Evolutionary conservation across 2,329 filamentous ascomycete species (phyloP).

Genomic region (Cytospora piceae): DNA sequence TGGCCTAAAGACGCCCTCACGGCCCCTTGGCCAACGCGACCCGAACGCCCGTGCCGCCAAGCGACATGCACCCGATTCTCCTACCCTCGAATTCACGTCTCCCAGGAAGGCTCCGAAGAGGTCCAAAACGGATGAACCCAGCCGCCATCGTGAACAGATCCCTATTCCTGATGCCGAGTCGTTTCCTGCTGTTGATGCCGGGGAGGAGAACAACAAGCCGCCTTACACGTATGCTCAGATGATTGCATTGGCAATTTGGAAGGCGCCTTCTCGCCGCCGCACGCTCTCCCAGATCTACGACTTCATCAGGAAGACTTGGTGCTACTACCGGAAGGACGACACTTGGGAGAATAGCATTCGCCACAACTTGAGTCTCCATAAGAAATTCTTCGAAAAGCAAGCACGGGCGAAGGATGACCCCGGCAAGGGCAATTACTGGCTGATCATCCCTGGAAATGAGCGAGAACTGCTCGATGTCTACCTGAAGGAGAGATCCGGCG

Average conservation of each 20-base stretch:
- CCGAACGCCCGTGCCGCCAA: conserved; percentile 24
- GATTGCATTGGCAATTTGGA: conserved; percentile 95
- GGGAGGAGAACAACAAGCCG: conserved; percentile 86
- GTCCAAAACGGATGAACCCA: conserved; percentile 29
- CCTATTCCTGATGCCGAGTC: conserved; percentile 71
- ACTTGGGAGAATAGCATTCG: conserved; percentile 99
- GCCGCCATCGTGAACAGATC: conserved; percentile 28
- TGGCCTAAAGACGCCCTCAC: conserved; percentile 23
- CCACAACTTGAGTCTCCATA: conserved; percentile 96
- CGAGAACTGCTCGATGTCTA: conserved; percentile 62
- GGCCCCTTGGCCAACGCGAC: conserved; percentile 26
- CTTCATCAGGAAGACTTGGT: conserved; percentile 96
- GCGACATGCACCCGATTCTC: conserved; percentile 26
- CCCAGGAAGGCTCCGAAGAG: conserved; percentile 28
- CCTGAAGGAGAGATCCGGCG: conserved; percentile 73
- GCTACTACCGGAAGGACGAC: conserved; percentile 82
- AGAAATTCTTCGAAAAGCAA: conserved; percentile 86
- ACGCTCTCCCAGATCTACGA: conserved; percentile 97
- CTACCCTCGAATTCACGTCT: conserved; percentile 27
- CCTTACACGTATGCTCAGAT: conserved; percentile 91
- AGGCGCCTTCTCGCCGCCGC: conserved; percentile 79
- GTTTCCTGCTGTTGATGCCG: conserved; percentile 71
- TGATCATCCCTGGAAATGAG: conserved; percentile 88
- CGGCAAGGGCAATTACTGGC: conserved; percentile 97
- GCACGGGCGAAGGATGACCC: conserved; percentile 96